Base-by-base conservation (phyloP, 2,329 filamentous ascomycete species). In the Stemphylium beticola region DNA sequence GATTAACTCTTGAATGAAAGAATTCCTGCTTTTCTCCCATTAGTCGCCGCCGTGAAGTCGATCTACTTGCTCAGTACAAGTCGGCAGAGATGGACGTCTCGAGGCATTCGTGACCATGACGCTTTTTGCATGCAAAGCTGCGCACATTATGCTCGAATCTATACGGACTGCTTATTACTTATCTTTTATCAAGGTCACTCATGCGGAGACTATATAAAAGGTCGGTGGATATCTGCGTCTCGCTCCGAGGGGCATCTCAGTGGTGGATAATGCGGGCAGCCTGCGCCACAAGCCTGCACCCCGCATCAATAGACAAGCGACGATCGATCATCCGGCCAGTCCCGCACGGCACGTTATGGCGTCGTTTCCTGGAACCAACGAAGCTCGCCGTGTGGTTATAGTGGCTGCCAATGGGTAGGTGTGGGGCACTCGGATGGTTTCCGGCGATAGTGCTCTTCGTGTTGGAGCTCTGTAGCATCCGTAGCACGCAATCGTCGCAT, bases 261-360 rank as follows among this genome's bases (percentile, higher is more conserved):
- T 29, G 40, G 49, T 22, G 22, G 37, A 41, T 15, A 34, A 34
- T 39, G 34, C 29, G 31, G 42, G 24, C 18, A 29, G 17, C 36
- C 24, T 42, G 44, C 17, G 41, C 40, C 45, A 34, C 42, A 32
- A 24, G 43, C 49, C 56, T 66, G 66, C 57, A 68, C 65, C 62
- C 65, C 65, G 61, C 66, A 69, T 44, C 29, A 40, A 53, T 42
- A 56, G 40, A 53, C 57, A 48, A 61, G 43, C 32, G 43, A 37
- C 53, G 38, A 58, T 58, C 46, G 61, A 70, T 64, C 62, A 67
- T 53, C 55, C 65, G 64, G 64, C 58, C 62, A 60, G 64, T 65
- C 62, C 60, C 61, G 59, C 50, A 37, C 54, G 47, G 57, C 60
- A 55, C 44, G 47, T 54, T 57, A 51, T 46, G 31, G 49, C 37